phyloP scores from a whole-genome alignment of 2,329 filamentous ascomycete species.

The Cercospora janseana region DNA sequence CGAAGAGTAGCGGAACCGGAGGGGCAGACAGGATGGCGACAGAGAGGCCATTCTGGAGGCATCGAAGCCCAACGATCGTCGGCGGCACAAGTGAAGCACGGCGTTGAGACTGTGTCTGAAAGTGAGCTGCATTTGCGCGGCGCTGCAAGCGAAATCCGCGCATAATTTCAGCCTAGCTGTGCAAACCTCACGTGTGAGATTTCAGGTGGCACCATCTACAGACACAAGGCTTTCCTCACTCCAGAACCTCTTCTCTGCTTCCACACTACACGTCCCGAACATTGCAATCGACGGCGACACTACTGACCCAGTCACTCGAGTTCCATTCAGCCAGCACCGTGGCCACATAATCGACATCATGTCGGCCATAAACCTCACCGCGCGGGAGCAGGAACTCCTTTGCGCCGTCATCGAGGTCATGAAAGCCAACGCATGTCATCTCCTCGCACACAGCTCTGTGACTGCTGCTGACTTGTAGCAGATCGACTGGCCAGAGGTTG shows the following conservation, averaged over 20 bases:
- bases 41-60: too few relatives aligned
- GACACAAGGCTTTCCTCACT: not conserved
- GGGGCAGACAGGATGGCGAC: not conserved
- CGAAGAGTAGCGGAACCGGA: not conserved
- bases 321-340: not conserved
- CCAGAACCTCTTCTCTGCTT: not conserved
- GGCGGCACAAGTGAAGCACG: not conserved
- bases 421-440: slow-evolving; percentile 14
- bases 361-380: slow-evolving; percentile 23
- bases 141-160: not conserved
- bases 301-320: too few relatives aligned
- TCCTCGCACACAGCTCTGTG: not conserved
- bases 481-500: slow-evolving; percentile 29
- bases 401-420: slow-evolving; percentile 20
- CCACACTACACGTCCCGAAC: not conserved
- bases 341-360: slow-evolving; percentile 9
- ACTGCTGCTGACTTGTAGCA: not conserved
- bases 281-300: not conserved
- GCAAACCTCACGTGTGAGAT: not conserved
- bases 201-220: not conserved
- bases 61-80: not conserved
- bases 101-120: too few relatives aligned
- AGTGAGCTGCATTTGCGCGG: slow-evolving; percentile 7
- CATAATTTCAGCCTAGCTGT: not conserved
- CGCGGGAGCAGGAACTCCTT: slow-evolving; percentile 27